Conservation (phyloP, 495 filamentous ascomycete species). For the Hyaloscypha finlandica region DNA sequence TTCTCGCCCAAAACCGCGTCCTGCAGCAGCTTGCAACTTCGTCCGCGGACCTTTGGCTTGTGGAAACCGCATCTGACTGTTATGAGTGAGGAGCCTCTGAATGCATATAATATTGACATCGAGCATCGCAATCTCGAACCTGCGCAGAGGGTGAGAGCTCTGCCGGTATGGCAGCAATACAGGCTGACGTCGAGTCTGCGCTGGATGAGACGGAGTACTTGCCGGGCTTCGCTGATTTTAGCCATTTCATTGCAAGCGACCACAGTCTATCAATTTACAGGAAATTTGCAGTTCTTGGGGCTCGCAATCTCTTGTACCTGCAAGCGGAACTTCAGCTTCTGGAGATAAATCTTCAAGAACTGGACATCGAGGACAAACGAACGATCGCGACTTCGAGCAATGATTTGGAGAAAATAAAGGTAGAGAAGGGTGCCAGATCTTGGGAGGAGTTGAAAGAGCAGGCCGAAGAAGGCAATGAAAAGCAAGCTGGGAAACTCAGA, state of each 20-base stretch:
- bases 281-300: slow-evolving; percentile 31
- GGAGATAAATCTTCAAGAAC: not conserved
- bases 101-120: not conserved
- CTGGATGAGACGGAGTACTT: not conserved
- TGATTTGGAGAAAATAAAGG: not conserved
- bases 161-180: not conserved
- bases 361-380: not conserved
- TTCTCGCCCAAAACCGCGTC: not conserved
- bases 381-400: not conserved
- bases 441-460: slow-evolving; percentile 30
- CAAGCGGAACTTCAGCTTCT: slow-evolving; percentile 34
- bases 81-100: not conserved
- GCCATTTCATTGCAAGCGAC: slow-evolving; percentile 16
- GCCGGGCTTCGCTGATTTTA: slow-evolving; percentile 3
- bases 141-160: not conserved
- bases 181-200: not conserved
- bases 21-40: no score
- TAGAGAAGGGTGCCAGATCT: not conserved
- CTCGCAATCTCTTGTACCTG: slow-evolving; percentile 35
- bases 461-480: not conserved
- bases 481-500: slow-evolving; percentile 1
- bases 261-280: slow-evolving; percentile 29
- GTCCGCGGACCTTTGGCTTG: no score
- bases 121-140: no score
- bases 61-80: no score